Base-by-base conservation (phyloP, 192 early-diverging fungal genomes). In the Backusella sp. region DNA sequence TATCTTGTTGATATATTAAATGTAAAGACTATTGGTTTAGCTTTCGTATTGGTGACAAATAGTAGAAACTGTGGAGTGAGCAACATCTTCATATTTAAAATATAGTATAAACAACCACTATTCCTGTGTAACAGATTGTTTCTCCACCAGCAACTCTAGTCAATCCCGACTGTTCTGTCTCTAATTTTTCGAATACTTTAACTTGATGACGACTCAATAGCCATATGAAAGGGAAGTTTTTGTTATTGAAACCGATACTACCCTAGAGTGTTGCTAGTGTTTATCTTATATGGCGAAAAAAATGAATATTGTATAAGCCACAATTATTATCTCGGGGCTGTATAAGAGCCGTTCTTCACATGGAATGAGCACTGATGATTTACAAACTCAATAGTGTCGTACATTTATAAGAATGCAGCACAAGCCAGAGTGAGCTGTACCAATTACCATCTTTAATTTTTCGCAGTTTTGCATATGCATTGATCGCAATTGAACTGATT, bases 261-360 rank as follows among this genome's bases (percentile, higher is more conserved):
- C 37, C 66, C 36, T 36, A 67, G 17, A 67, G 26, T 36, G 66
- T 36, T 21, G 34, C 4, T 34, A 19, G 15, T 17, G 17, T 68
- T 68, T 37, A 37, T 68, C 66, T 68, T 19, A 35, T n/a, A 35
- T 68, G 37, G n/a, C 66, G 14, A 68, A 68, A 67, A 66, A 67
- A 39, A 68, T 68, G n/a, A 35, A 37, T 36, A 35, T 19, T 32
- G 32, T 32, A 32, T 32, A 39, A 39, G 37, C 37, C 37, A 39
- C 37, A 39, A 39, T 39, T 39, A 8, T 39, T 39, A 39, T 12
- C 37, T 39, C 11, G 37, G 11, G 37, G 37, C 37, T 39, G 37
- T 12, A 3, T 39, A 32, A 32, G 37, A 9, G 12, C 11, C 8
- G 12, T 28, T 26, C 56, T 26, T 59, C 21, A 59, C 56, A 23